Evolutionary conservation across 2,329 filamentous ascomycete genomes (phyloP).

Genomic region (Calonectria multiphialidica): DNA sequence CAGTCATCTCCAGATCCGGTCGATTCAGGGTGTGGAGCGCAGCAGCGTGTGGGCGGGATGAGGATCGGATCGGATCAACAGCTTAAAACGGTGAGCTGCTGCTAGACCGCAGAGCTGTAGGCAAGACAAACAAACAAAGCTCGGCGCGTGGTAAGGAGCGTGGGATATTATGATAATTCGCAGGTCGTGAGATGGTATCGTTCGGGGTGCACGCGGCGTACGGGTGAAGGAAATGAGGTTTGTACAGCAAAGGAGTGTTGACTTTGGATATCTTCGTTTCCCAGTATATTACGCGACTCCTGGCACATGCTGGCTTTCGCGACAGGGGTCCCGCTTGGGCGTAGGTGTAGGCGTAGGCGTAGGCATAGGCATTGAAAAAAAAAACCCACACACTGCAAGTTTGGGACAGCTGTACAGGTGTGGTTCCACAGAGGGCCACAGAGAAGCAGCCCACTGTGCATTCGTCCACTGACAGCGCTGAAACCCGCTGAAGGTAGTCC

Average conservation of each 20-base stretch:
- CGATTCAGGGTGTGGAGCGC: constrained; percentile 26
- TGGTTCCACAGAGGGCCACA: constrained; percentile 12
- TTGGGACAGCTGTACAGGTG: constrained; percentile 19
- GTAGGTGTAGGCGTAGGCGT: constrained; percentile 31
- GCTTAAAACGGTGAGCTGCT: constrained; percentile 32
- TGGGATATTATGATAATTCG: constrained; percentile 27
- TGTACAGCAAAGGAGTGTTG: constrained; percentile 41
- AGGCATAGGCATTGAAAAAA: not conserved
- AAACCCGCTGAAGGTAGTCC: constrained; percentile 25
- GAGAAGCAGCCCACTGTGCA: constrained; percentile 15
- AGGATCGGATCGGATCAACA: constrained; percentile 24
- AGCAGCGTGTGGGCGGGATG: constrained; percentile 22
- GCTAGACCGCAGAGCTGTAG: constrained; percentile 15
- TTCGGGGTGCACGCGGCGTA: constrained; percentile 30
- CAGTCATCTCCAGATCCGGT: constrained; percentile 46
- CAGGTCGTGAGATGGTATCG: constrained; percentile 25
- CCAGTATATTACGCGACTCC: constrained; percentile 42
- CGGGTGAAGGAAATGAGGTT: constrained; percentile 38
- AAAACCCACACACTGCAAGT: constrained; percentile 14
- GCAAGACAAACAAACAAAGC: constrained; percentile 27
- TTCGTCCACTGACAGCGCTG: constrained; percentile 10
- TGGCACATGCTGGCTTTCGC: constrained; percentile 40
- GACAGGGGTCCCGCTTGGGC: constrained; percentile 46
- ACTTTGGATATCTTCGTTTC: constrained; percentile 40
- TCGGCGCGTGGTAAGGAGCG: constrained; percentile 38